Conservation (phyloP, 208 protist species). For the Balamuthia mandrillaris region DNA sequence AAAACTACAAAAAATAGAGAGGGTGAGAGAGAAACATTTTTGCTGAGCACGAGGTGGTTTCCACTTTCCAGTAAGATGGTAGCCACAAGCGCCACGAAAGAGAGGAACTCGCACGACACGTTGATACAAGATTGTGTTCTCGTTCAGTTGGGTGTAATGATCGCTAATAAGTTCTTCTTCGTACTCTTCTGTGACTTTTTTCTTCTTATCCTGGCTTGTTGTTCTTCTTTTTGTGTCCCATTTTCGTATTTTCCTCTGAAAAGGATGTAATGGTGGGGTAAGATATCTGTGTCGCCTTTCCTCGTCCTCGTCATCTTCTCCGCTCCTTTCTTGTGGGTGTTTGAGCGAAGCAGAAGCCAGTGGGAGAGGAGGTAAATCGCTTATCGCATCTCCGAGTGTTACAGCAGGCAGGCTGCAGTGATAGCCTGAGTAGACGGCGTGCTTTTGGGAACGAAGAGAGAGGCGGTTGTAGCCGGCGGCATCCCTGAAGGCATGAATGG, state of each 20-base stretch:
- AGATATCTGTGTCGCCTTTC: background rate
- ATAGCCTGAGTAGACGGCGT: background rate
- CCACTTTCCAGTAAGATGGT: no score
- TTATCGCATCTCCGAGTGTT: background rate
- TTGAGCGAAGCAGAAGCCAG: no score
- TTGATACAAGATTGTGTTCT: no score
- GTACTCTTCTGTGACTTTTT: background rate
- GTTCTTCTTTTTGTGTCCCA: background rate
- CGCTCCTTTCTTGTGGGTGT: background rate
- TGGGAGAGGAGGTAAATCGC: background rate
- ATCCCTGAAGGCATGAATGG: background rate
- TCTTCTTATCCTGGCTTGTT: no score
- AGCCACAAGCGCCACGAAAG: no score
- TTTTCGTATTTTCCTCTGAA: background rate
- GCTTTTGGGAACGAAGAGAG: background rate
- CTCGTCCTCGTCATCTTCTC: background rate
- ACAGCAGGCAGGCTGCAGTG: background rate
- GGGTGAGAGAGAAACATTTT: no score
- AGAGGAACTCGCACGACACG: no score
- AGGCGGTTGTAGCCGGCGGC: background rate
- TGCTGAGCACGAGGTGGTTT: no score
- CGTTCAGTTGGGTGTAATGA: background rate
- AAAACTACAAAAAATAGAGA: no score
- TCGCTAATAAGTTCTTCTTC: background rate
- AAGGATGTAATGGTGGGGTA: background rate